Base-by-base conservation (phyloP, 306 rosid species). In the Pyrus communis region DNA sequence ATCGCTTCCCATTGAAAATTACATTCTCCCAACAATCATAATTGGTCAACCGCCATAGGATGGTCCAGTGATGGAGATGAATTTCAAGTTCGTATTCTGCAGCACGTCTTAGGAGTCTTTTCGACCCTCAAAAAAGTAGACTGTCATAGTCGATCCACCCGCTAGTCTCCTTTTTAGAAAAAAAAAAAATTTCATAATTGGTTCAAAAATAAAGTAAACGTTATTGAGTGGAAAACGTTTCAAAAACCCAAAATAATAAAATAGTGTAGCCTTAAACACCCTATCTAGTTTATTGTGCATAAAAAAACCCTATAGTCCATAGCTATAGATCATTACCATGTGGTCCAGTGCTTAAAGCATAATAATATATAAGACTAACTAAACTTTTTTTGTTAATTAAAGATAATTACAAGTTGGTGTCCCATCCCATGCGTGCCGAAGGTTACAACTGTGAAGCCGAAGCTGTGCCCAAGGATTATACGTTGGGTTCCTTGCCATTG, bases 401-500 rank as follows among this genome's bases (percentile, higher is more conserved):
- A 12, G 67, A 25, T 27, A 61, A 27, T 27, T 61, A 27, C 38
- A 61, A 61, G 35, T 61, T 59, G 64, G 64, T 22, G 64, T 59
- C 64, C 17, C 64, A 59, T 59, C 30, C 64, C 64, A 59, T 59
- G 64, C 64, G 64, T 59, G 28, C 27, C 64, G 17, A 59, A 22
- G 64, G 64, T 62, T 62, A 62, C n/a, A 62, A 28, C n/a, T 62
- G 67, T 62, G 21, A 62, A 28, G 67, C 11, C 15, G 67, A 62
- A 28, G 40, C 67, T 28, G 67, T 28, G n/a, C 33, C 8, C 40
- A 14, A 28, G 19, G 45, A 64, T 64, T 30, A 64, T 31, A 27
- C 4, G 49, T 51, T 43, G 42, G 49, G 52, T 33, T 59, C 17
- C 78, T 78, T 83, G 76, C 71, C 86, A 75, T 83, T 43, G 75